A percentile compares a stretch with the other conserved stretches of the same genome.
Conservation (phyloP, 2,329 filamentous ascomycete genomes). For the Amauroascus niger region DNA sequence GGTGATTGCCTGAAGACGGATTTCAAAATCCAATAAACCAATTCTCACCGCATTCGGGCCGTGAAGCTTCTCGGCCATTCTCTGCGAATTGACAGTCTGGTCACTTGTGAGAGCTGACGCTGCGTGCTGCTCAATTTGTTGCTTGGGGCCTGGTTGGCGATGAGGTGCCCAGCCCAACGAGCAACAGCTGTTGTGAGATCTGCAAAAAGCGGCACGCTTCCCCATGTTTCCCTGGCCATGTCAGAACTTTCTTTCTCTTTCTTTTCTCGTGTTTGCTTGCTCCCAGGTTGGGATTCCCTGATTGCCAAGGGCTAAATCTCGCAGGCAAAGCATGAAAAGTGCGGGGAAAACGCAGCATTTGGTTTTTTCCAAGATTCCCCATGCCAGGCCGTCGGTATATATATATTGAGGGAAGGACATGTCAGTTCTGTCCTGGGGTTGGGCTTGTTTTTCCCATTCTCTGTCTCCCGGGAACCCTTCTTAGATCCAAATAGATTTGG, state of each 20-base stretch:
- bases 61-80: no score
- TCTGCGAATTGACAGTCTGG: neutral
- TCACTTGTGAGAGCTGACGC: neutral
- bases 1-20: neutral
- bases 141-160: neutral
- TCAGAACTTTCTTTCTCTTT: neutral
- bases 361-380: neutral
- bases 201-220: neutral
- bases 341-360: neutral
- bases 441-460: neutral
- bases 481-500: neutral
- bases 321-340: neutral
- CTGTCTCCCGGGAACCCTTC: neutral
- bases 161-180: neutral
- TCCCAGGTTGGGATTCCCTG: neutral
- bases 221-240: neutral
- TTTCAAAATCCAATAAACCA: neutral
- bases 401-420: neutral
- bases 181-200: neutral
- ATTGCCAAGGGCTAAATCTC: neutral
- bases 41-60: no score
- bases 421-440: neutral
- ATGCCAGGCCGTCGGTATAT: neutral
- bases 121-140: neutral
- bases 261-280: neutral